Percentiles rank a stretch among this genome's conserved stretches.
phyloP scores from a whole-genome alignment of 2,329 filamentous ascomycete species.

The Fusarium sp. region DNA sequence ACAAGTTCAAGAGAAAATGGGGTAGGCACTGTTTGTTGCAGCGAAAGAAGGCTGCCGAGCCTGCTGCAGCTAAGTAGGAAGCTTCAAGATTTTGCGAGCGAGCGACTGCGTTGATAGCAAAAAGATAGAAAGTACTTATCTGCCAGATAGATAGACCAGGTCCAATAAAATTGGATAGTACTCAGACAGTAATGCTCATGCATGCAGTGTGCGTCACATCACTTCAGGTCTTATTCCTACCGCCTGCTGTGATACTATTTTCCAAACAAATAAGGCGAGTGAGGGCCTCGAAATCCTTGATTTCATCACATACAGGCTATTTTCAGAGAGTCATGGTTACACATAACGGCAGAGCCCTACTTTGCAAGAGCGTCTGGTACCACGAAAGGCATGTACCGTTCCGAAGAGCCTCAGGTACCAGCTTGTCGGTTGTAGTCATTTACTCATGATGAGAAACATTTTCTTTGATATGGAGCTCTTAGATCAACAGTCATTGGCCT shows the following conservation, averaged over 20 bases:
- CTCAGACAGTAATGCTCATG: not conserved
- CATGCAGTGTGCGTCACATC: not conserved
- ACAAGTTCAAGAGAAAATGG: conserved; percentile 78
- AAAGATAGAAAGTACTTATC: conserved; percentile 10
- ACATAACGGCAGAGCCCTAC: not conserved
- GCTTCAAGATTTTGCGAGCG: not conserved
- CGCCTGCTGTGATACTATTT: not conserved
- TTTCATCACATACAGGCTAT: not conserved
- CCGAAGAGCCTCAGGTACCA: not conserved
- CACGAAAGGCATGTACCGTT: not conserved
- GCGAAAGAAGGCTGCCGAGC: conserved; percentile 52
- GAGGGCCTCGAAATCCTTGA: not conserved
- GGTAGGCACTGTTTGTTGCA: conserved; percentile 87
- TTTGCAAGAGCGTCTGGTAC: not conserved
- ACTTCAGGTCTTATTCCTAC: not conserved
- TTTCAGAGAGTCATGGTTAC: not conserved
- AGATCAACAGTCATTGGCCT: not conserved
- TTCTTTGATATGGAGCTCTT: not conserved
- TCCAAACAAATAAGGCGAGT: not conserved
- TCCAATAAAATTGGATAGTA: conserved; percentile 1
- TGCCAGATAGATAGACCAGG: not conserved
- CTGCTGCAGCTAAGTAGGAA: not conserved
- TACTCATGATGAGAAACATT: not conserved
- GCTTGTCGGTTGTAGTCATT: not conserved
- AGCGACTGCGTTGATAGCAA: not conserved